phyloP scores from a whole-genome alignment of 1,284 basidiomycete species.

The Cystobasidium sp. region DNA sequence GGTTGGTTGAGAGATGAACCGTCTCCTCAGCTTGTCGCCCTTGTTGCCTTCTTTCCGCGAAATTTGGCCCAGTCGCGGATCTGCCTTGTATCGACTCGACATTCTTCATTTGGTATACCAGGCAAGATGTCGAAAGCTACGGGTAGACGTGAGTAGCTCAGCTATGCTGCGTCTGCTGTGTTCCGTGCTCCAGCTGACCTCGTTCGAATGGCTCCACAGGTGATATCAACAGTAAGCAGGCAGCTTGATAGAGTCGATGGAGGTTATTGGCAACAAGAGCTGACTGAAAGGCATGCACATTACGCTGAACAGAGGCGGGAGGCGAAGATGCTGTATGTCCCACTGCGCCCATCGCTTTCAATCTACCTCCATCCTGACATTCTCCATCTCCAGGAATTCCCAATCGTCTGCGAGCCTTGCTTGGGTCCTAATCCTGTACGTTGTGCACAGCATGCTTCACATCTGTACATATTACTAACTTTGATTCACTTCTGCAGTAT shows the following conservation, averaged over 20 bases:
- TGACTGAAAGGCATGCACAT: neutral
- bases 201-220: constrained; percentile 18
- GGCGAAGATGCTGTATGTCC: constrained; percentile 36
- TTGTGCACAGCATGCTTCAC: constrained; percentile 47
- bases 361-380: neutral
- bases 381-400: constrained; percentile 41
- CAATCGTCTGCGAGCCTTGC: constrained; percentile 57
- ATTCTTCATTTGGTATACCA: neutral
- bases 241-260: neutral
- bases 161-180: neutral
- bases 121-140: constrained; percentile 33
- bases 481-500: constrained; percentile 75
- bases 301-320: constrained; percentile 32
- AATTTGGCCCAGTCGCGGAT: constrained; percentile 11
- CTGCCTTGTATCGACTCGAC: neutral
- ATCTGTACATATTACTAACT: constrained; percentile 61
- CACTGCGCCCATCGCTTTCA: neutral
- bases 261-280: neutral
- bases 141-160: constrained; percentile 32
- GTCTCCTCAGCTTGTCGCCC: neutral
- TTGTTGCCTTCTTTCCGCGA: neutral
- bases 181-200: constrained; percentile 11
- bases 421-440: constrained; percentile 80
- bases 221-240: constrained; percentile 45
- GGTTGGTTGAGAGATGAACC: neutral